Percentiles rank a stretch among this genome's conserved stretches.
Conservation (phyloP, 495 filamentous ascomycete species). For the Cercophora scortea region DNA sequence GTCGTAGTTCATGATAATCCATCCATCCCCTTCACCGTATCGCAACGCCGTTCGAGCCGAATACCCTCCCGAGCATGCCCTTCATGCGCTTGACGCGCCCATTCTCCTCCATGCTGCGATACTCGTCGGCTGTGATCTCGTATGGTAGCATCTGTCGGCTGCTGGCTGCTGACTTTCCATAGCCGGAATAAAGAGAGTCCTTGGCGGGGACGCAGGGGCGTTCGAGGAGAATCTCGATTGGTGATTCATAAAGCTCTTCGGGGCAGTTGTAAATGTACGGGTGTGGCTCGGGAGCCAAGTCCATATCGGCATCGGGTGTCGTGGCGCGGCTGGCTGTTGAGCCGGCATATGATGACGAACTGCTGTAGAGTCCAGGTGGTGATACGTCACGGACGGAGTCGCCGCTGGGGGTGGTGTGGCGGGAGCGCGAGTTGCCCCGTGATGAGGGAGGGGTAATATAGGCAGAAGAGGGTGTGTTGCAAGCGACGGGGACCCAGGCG, state of each 20-base stretch:
- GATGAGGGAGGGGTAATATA: constrained; percentile 32
- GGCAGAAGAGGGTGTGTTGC: constrained; percentile 3
- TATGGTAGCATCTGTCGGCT: constrained; percentile 32
- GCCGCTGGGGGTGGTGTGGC: constrained; percentile 21
- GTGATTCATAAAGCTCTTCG: constrained; percentile 30
- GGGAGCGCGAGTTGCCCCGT: constrained; percentile 29
- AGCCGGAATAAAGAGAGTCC: constrained; percentile 14
- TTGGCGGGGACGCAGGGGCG: constrained; percentile 17
- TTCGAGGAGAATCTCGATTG: constrained; percentile 28
- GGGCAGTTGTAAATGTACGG: constrained; percentile 24
- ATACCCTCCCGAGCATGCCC: constrained; percentile 35
- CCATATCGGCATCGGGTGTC: constrained; percentile 30
- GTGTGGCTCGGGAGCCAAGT: constrained; percentile 22
- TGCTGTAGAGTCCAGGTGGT: constrained; percentile 34
- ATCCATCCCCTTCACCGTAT: not conserved
- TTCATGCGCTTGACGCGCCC: constrained; percentile 30
- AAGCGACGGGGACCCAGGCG: constrained; percentile 12
- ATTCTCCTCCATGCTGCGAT: constrained; percentile 29
- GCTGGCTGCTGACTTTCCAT: constrained; percentile 2
- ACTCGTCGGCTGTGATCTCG: constrained; percentile 38
- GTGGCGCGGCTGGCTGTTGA: constrained; percentile 37
- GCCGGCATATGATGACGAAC: constrained; percentile 31
- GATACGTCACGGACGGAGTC: constrained; percentile 23
- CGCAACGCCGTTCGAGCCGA: constrained; percentile 11
- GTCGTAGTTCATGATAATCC: not conserved